Evolutionary conservation across 2,329 filamentous ascomycete species (phyloP), one percentile per base, ranked within the genome.

Genomic region (Aspergillus texensis): DNA sequence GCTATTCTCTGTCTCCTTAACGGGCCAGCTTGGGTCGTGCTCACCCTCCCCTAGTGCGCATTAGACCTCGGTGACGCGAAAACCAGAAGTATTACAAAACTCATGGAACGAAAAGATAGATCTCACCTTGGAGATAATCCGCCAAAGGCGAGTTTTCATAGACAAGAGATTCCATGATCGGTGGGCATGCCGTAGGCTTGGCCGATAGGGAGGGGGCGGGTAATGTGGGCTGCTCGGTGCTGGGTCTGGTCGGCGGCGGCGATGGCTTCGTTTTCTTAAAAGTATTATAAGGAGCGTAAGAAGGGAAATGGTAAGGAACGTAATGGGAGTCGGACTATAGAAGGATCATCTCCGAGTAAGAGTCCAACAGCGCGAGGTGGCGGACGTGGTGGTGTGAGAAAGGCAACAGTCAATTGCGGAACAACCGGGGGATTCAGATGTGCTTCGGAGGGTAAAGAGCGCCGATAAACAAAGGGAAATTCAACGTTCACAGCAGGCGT

Each of bases 81-180:
- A 24, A 11, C 58, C 24, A 61, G 55, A 43, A 10, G 21, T 57
- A 28, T 12, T 46, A 28, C 26, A 4, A 24, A 9, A 48, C 12
- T 26, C 12, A 8, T 28, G n/a, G 24, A 41, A n/a, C 8, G 39
- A 41, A n/a, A 41, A 48, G 8, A 21, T 28, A 21, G 16, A 62
- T 79, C 84, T 73, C 80, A 95, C 94, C 93, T 88, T 94, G 90
- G 71, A 97, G 88, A 81, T 95, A 95, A 74, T 91, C 89, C 76
- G 93, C 93, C 80, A 97, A 85, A 72, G 94, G 94, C 77, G 92
- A 91, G 81, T 93, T 89, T 81, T 95, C 88, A 80, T 91, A 91
- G 71, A 97, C 88, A 72, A 97, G 85, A 74, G 91, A 88, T 86
- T 97, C 94, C 94, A 97, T 95, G 78, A 71, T 79, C 68, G 65